Evolutionary conservation across 345 rosid genomes (phyloP).

Genomic region (Sisymbrium altissimum): DNA sequence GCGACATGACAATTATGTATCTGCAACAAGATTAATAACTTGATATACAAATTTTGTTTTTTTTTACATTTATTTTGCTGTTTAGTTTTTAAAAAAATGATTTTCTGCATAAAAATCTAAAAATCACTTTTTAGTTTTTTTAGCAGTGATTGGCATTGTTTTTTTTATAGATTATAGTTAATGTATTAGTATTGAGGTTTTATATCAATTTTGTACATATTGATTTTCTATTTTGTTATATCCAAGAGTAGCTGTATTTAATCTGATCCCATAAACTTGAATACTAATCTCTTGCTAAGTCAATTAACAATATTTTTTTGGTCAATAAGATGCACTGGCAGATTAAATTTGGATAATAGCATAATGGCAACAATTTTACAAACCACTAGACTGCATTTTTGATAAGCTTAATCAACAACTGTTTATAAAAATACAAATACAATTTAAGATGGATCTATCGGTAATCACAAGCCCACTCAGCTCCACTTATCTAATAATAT

Average conservation of each 20-base stretch:
- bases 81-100: too few relatives aligned
- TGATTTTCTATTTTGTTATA: too few relatives aligned
- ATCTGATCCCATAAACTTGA: not conserved
- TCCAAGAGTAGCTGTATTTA: too few relatives aligned
- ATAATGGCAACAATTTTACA: not conserved
- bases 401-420: not conserved
- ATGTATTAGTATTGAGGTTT: not conserved
- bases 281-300: not conserved
- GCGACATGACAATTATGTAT: too few relatives aligned
- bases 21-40: too few relatives aligned
- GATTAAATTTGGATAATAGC: not conserved
- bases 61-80: too few relatives aligned
- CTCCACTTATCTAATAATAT: conserved; percentile 22
- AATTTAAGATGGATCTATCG: conserved; percentile 14
- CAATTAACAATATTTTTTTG: not conserved
- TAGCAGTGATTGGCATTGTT: too few relatives aligned
- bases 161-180: too few relatives aligned
- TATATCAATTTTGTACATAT: not conserved
- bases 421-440: conserved; percentile 1
- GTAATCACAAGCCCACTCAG: conserved; percentile 25
- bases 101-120: too few relatives aligned
- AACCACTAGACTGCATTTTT: not conserved
- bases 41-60: too few relatives aligned
- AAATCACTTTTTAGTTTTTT: too few relatives aligned
- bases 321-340: not conserved